Evolutionary conservation across 345 rosid genomes (phyloP).

Genomic region (Conringia planisiliqua): DNA sequence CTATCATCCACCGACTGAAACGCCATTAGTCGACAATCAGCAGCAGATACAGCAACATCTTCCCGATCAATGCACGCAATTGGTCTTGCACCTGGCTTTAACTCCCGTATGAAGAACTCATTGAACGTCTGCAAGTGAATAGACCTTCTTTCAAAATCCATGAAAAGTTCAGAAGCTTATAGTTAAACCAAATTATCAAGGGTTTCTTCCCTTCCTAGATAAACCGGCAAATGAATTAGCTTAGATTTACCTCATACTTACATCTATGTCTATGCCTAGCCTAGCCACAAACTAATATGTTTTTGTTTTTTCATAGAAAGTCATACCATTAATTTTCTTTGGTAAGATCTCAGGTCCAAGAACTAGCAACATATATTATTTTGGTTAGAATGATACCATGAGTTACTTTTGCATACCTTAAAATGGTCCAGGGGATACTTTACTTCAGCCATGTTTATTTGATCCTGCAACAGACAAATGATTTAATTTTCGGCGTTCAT

Average conservation of each 20-base stretch:
- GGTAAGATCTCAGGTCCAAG: not conserved
- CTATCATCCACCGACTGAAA: constrained; percentile 67
- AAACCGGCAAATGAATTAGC: not conserved
- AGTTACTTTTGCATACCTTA: constrained; percentile 57
- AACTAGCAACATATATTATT: not conserved
- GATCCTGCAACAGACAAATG: constrained; percentile 58
- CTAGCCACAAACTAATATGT: not conserved
- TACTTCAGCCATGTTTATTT: constrained; percentile 84
- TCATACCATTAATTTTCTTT: not conserved
- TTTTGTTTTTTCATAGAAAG: not conserved
- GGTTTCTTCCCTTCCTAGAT: not conserved
- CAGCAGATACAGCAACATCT: constrained; percentile 76
- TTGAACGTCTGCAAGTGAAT: constrained; percentile 71
- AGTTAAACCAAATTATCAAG: not conserved
- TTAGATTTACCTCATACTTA: not conserved
- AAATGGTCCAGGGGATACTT: constrained; percentile 86
- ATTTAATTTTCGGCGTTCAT: not conserved
- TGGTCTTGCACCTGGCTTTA: constrained; percentile 81
- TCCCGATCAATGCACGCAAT: constrained; percentile 57
- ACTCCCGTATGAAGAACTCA: constrained; percentile 90
- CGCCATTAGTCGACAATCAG: constrained; percentile 87
- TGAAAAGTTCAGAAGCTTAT: constrained; percentile 4
- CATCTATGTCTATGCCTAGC: not conserved
- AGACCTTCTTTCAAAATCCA: constrained; percentile 4
- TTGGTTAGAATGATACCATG: not conserved